These are phyloP conservation scores for Pseudopediastrum boryanum DNA, from an alignment of 139 green algal species.

Conservation along the genomic window DNA sequence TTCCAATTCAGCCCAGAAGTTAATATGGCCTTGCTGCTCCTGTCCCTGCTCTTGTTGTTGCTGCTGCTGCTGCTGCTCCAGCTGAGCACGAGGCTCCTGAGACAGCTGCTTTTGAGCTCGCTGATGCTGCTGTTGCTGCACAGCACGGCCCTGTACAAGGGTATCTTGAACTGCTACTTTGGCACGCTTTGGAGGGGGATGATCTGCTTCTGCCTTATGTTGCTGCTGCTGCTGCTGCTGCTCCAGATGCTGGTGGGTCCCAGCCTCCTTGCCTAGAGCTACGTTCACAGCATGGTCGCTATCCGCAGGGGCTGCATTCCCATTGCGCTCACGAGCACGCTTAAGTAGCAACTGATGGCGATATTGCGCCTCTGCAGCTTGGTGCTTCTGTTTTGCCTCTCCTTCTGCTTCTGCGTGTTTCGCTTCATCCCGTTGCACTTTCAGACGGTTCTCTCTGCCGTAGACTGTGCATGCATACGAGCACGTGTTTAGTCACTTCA, in stretches of 20 bases:
- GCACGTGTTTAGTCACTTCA: too few species aligned
- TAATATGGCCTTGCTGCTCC: constrained; percentile 64
- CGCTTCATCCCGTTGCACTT: constrained; percentile 60
- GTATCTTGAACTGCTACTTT: too few species aligned
- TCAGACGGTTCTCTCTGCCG: constrained; percentile 79
- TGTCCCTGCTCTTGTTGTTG: too few species aligned
- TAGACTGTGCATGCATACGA: too few species aligned
- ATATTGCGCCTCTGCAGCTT: constrained; percentile 64
- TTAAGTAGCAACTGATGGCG: constrained; percentile 56
- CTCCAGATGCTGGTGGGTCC: neutral
- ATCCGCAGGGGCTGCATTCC: neutral
- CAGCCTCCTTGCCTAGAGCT: too few species aligned
- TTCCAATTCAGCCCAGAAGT: constrained; percentile 64
- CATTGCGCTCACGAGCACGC: constrained; percentile 38
- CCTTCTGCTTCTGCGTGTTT: constrained; percentile 33
- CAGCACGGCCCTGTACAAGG: neutral
- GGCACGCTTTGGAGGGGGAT: too few species aligned
- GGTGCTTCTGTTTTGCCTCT: constrained; percentile 41
- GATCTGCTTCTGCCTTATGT: neutral
- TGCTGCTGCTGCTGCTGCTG: constrained; percentile 10
- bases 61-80: constrained; percentile 3
- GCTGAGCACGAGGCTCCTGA: neutral
- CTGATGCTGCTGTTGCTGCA: constrained; percentile 18
- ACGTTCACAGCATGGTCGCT: too few species aligned
- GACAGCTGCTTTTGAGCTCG: constrained; percentile 3